Evolutionary conservation across 805 yeast species (phyloP).

Genomic region (Yarrowia yakushimensis): DNA sequence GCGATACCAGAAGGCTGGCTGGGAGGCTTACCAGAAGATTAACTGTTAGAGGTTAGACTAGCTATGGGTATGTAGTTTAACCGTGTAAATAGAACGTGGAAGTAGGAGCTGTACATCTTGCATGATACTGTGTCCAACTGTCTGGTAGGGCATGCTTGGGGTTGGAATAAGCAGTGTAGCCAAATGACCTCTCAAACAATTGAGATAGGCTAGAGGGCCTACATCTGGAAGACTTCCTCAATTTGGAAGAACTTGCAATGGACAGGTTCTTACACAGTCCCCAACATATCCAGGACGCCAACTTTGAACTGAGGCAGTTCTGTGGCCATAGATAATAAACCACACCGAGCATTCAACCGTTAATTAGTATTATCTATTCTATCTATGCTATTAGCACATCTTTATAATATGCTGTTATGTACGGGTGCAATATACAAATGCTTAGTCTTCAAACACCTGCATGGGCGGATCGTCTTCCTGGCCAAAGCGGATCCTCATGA

Average conservation of each 20-base stretch:
- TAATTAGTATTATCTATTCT: neutral
- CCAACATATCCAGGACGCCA: neutral
- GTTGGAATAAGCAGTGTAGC: no score
- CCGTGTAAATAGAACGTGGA: neutral
- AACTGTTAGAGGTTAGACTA: neutral
- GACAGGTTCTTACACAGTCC: neutral
- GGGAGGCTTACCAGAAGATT: slow-evolving; percentile 68
- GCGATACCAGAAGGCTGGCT: slow-evolving; percentile 89
- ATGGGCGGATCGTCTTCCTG: slow-evolving; percentile 24
- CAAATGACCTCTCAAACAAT: neutral
- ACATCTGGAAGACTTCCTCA: neutral
- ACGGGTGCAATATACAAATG: neutral
- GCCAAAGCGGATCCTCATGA: slow-evolving; percentile 49
- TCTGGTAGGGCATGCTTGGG: no score
- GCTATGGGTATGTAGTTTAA: neutral
- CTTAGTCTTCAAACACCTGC: neutral
- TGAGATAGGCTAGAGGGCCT: no score
- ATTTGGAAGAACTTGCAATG: neutral
- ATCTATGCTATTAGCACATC: neutral
- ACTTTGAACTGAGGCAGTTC: neutral
- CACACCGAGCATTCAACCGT: neutral
- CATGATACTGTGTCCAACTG: no score
- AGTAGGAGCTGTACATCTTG: no score
- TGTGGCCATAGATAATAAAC: neutral
- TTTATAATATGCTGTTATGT: neutral